These are phyloP conservation scores for Actinomortierella wolfii DNA, from an alignment of 371 early-diverging fungal species.

Conservation along the genomic window DNA sequence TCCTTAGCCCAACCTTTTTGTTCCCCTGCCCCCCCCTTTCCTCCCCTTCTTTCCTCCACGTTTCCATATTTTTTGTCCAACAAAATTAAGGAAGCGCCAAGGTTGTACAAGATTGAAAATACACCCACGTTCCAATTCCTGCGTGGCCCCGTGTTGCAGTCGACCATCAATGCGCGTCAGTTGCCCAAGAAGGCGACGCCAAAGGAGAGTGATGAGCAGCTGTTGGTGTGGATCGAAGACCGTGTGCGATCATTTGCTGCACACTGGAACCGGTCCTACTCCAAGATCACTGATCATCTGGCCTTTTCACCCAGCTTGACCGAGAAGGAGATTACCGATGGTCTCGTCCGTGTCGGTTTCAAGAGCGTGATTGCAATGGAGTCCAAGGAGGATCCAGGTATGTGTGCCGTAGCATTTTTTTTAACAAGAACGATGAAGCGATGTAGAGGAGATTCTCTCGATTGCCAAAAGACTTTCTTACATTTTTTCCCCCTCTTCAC, in stretches of 20 bases:
- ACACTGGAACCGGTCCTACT: slow-evolving; percentile 39
- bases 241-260: slow-evolving; percentile 18
- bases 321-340: slow-evolving; percentile 30
- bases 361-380: slow-evolving; percentile 42
- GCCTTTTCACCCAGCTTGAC: slow-evolving; percentile 39
- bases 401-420: too few relatives aligned
- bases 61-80: background rate
- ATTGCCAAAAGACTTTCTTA: too few relatives aligned
- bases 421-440: too few relatives aligned
- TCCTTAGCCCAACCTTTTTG: too few relatives aligned
- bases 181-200: slow-evolving; percentile 28
- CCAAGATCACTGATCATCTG: slow-evolving; percentile 44
- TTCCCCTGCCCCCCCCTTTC: too few relatives aligned
- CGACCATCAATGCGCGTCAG: slow-evolving; percentile 25
- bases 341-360: slow-evolving; percentile 37
- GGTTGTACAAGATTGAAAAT: slow-evolving; percentile 20
- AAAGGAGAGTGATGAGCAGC: slow-evolving; percentile 34
- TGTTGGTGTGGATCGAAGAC: slow-evolving; percentile 26
- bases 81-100: slow-evolving; percentile 21
- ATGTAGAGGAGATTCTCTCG: too few relatives aligned
- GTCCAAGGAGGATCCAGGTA: slow-evolving; percentile 36
- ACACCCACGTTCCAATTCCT: slow-evolving; percentile 34
- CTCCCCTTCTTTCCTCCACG: background rate
- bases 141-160: slow-evolving; percentile 35
- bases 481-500: too few relatives aligned